Evolutionary conservation across 768 basidiomycete species (phyloP), one percentile per base, ranked within the genome.

Genomic region (Neoboletus magnificus): DNA sequence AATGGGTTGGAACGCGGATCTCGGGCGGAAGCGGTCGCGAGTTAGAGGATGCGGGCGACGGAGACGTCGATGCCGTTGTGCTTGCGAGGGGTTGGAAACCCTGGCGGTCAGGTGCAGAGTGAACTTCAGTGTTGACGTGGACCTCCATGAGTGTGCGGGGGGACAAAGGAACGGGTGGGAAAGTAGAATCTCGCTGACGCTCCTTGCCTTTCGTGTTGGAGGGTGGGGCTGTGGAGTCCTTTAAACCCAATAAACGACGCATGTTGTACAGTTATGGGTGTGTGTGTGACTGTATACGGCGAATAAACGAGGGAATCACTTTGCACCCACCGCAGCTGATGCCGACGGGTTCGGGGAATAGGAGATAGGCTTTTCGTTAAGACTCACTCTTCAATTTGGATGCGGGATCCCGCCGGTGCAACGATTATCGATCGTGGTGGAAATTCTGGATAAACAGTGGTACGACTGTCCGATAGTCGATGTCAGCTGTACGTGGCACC

Each of bases 211-310:
- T 70, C 18, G 51, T 30, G 42, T 45, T 57, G n/a, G 55, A 52
- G 33, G 29, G 33, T 1, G 57, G 39, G 25, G 47, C 56, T 53
- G 58, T 37, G 40, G 65, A 43, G 44, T 63, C 60, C 51, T 71
- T 71, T 51, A 69, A 64, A 22, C 71, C 60, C 29, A 71, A 55
- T 22, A 71, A 44, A 53, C 71, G 70, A 43, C 71, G 71, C 69
- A 71, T 71, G 51, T 57, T 58, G 47, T 35, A 36, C 48, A 25
- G 50, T 48, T 60, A 62, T 44, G n/a, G 40, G 50, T 56, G 20
- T 32, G 50, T 44, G 55, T 49, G 45, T 53, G 30, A 42, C 53
- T 64, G 60, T 51, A 47, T 37, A 40, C 50, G 62, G 58, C 27
- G 58, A 58, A 58, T 61, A 56, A 68, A 48, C 55, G 36, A 47